A percentile compares a stretch with the other conserved stretches of the same genome.
Conservation (phyloP, 345 rosid species). For the thale cress (Arabidopsis thaliana) region DNA sequence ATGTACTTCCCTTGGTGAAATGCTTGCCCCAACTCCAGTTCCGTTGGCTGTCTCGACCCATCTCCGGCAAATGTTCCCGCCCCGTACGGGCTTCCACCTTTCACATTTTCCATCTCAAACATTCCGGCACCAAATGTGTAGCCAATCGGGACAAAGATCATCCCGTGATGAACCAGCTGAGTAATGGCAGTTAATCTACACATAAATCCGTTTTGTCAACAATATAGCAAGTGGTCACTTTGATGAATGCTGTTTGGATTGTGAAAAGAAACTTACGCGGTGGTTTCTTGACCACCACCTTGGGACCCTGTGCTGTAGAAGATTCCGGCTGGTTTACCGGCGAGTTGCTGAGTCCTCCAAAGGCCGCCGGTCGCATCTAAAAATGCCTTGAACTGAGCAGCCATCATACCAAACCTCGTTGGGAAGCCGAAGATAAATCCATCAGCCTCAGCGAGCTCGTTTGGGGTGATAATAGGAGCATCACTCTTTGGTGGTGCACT, state of each 20-base stretch:
- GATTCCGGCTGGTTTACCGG: conserved; percentile 95
- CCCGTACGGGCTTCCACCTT: conserved; percentile 95
- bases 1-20: conserved; percentile 96
- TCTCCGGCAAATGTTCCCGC: conserved; percentile 91
- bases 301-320: conserved; percentile 97
- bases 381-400: conserved; percentile 95
- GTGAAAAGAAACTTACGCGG: conserved; percentile 62
- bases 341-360: conserved; percentile 90
- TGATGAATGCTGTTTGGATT: background rate
- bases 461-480: conserved; percentile 70
- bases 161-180: conserved; percentile 94
- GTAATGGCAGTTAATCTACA: conserved; percentile 84
- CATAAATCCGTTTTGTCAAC: background rate
- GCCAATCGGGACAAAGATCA: conserved; percentile 88
- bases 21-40: conserved; percentile 81
- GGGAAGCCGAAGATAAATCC: conserved; percentile 93
- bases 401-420: conserved; percentile 97
- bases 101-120: conserved; percentile 92
- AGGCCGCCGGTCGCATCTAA: conserved; percentile 89
- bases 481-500: conserved; percentile 87
- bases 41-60: conserved; percentile 81
- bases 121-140: conserved; percentile 95
- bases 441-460: conserved; percentile 85
- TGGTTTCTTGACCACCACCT: conserved; percentile 97
- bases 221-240: background rate